phyloP scores from a whole-genome alignment of 352 stramenopile species.

The Plasmopara muralis region DNA sequence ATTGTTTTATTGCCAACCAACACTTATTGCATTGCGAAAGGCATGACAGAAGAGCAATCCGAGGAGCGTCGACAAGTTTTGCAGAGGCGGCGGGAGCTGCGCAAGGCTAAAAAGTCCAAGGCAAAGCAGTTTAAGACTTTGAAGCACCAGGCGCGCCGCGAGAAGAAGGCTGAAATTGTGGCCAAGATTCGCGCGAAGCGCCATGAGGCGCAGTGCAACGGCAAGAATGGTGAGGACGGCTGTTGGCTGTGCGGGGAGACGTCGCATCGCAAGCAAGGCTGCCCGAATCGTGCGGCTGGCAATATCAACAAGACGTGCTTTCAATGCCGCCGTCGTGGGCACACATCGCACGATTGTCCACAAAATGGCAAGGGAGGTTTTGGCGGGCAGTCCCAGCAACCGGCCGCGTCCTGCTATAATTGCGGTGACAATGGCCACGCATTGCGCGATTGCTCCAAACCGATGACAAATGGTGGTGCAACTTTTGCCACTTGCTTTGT shows the following conservation, averaged over 20 bases:
- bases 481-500: slow-evolving; percentile 85
- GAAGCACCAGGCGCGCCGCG: slow-evolving; percentile 50
- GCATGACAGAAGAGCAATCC: slow-evolving; percentile 12
- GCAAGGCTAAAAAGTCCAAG: slow-evolving; percentile 78
- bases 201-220: slow-evolving; percentile 33
- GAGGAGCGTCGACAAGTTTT: slow-evolving; percentile 36
- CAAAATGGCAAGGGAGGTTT: slow-evolving; percentile 26
- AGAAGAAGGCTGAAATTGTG: slow-evolving; percentile 79
- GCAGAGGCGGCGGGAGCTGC: slow-evolving; percentile 56
- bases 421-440: slow-evolving; percentile 67
- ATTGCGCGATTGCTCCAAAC: slow-evolving; percentile 64
- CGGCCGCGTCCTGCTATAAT: slow-evolving; percentile 75
- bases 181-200: slow-evolving; percentile 72
- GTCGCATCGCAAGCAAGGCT: slow-evolving; percentile 76
- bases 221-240: slow-evolving; percentile 23
- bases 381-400: slow-evolving; percentile 17
- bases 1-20: neutral
- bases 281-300: slow-evolving; percentile 52
- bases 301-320: slow-evolving; percentile 78
- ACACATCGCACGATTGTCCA: slow-evolving; percentile 79
- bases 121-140: slow-evolving; percentile 54
- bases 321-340: slow-evolving; percentile 71
- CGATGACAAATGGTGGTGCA: slow-evolving; percentile 53
- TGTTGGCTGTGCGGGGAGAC: slow-evolving; percentile 72
- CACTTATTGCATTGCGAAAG: neutral